phyloP scores from a whole-genome alignment of 352 stramenopile genomes.

The Phytopythium oedochilum region DNA sequence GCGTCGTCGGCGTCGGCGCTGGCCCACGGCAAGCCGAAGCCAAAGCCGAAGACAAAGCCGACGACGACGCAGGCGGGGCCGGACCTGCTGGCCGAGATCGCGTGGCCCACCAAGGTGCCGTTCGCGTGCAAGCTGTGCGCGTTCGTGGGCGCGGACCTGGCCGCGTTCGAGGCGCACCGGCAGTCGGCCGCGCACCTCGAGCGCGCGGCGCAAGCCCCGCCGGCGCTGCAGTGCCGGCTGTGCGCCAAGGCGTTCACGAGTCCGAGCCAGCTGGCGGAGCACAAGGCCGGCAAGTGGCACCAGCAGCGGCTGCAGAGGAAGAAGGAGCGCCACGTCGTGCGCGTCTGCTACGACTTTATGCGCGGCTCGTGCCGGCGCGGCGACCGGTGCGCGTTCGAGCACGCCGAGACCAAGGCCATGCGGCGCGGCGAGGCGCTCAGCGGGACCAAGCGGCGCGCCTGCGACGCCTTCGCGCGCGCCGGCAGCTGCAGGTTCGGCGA shows the following conservation, averaged over 20 bases:
- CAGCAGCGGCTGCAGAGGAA: slow-evolving; percentile 65
- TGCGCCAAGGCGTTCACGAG: slow-evolving; percentile 84
- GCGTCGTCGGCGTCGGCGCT: slow-evolving; percentile 14
- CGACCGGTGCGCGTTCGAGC: slow-evolving; percentile 66
- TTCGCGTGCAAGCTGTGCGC: slow-evolving; percentile 79
- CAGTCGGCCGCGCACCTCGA: slow-evolving; percentile 42
- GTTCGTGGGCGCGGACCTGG: slow-evolving; percentile 72
- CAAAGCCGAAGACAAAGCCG: slow-evolving; percentile 45
- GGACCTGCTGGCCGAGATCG: slow-evolving; percentile 39
- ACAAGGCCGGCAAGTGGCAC: slow-evolving; percentile 81
- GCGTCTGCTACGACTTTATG: slow-evolving; percentile 83
- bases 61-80: slow-evolving; percentile 22
- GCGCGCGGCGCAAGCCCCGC: slow-evolving; percentile 21
- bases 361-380: slow-evolving; percentile 62
- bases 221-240: slow-evolving; percentile 41
- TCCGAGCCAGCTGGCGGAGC: slow-evolving; percentile 61
- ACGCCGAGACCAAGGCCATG: slow-evolving; percentile 70
- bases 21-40: slow-evolving; percentile 14
- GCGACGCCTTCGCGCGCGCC: slow-evolving; percentile 37
- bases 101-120: slow-evolving; percentile 69
- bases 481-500: slow-evolving; percentile 69
- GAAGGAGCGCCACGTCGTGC: slow-evolving; percentile 59
- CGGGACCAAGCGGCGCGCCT: slow-evolving; percentile 49
- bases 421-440: slow-evolving; percentile 39
- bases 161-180: slow-evolving; percentile 55